phyloP scores from a whole-genome alignment of 129 eudicot species.

The Helianthus tuberosus region DNA sequence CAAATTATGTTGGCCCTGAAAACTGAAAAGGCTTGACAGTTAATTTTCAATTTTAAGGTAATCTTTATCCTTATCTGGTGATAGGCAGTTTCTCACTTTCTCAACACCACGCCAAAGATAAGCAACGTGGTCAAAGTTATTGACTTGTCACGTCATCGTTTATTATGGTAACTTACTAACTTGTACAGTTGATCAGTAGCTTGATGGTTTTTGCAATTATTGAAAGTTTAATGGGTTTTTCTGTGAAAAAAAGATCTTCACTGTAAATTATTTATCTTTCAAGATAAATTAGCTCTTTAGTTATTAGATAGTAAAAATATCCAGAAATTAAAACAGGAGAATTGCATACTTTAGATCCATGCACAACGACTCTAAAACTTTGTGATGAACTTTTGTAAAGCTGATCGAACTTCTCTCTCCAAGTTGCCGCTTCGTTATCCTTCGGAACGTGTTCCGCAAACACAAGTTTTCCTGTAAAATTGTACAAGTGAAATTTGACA shows the following conservation, averaged over 20 bases:
- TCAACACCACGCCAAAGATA: background rate
- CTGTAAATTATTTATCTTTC: background rate
- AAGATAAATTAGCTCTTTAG: background rate
- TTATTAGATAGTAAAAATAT: conserved; percentile 4
- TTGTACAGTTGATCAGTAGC: background rate
- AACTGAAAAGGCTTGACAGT: background rate
- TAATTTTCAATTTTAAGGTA: background rate
- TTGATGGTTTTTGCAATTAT: background rate
- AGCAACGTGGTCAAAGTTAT: conserved; percentile 11
- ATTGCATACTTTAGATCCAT: conserved; percentile 84
- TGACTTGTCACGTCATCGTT: background rate
- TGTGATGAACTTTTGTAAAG: conserved; percentile 96
- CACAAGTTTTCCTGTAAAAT: conserved; percentile 78
- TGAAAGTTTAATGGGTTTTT: background rate
- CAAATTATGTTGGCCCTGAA: background rate
- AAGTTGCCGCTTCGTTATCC: conserved; percentile 96
- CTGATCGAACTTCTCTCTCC: conserved; percentile 96
- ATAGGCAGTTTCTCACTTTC: background rate
- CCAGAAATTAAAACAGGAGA: conserved; percentile 10
- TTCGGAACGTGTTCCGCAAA: conserved; percentile 89
- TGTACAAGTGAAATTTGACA: conserved; percentile 7
- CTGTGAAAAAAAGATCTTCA: background rate
- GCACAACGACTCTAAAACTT: conserved; percentile 90
- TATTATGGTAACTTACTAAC: background rate
- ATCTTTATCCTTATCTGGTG: conserved; percentile 7